These are phyloP conservation scores for Hypoxylon intermedium DNA, from an alignment of 495 filamentous ascomycete genomes.

Conservation along the genomic window DNA sequence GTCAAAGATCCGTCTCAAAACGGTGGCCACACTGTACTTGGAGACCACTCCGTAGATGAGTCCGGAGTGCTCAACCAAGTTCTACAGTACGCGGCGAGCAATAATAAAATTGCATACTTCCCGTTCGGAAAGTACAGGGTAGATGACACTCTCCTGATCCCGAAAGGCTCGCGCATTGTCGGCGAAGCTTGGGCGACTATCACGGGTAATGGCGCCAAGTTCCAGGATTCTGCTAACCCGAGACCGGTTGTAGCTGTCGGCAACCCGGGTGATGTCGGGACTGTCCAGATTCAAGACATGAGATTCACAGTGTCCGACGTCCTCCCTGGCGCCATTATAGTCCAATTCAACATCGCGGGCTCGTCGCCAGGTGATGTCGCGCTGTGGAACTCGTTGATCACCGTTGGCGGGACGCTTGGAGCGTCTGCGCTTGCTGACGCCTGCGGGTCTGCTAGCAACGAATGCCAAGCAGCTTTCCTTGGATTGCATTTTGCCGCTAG, in stretches of 20 bases:
- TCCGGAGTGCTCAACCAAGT: constrained; percentile 49
- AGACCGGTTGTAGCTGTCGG: constrained; percentile 67
- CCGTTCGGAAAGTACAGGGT: constrained; percentile 59
- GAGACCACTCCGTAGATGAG: constrained; percentile 50
- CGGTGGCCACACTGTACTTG: constrained; percentile 46
- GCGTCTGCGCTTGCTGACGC: constrained; percentile 47
- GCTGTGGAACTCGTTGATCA: constrained; percentile 66
- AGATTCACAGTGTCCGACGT: constrained; percentile 56
- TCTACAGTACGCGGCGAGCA: constrained; percentile 43
- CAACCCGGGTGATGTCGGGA: constrained; percentile 60
- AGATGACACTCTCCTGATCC: constrained; percentile 57
- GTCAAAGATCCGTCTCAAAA: constrained; percentile 53
- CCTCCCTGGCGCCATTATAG: constrained; percentile 55
- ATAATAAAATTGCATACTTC: constrained; percentile 54
- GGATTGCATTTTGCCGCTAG: constrained; percentile 67
- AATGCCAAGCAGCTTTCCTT: constrained; percentile 68
- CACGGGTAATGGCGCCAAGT: constrained; percentile 56
- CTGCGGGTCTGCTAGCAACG: constrained; percentile 50
- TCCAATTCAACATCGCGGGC: constrained; percentile 67
- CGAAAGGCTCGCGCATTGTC: constrained; percentile 61
- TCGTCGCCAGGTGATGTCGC: constrained; percentile 62
- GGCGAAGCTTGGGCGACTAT: constrained; percentile 60
- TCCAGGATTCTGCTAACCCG: constrained; percentile 58
- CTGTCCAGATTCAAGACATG: constrained; percentile 66
- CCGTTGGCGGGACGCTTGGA: constrained; percentile 65